Conservation (phyloP, 2,329 filamentous ascomycete species). For the Fusarium scirpi region DNA sequence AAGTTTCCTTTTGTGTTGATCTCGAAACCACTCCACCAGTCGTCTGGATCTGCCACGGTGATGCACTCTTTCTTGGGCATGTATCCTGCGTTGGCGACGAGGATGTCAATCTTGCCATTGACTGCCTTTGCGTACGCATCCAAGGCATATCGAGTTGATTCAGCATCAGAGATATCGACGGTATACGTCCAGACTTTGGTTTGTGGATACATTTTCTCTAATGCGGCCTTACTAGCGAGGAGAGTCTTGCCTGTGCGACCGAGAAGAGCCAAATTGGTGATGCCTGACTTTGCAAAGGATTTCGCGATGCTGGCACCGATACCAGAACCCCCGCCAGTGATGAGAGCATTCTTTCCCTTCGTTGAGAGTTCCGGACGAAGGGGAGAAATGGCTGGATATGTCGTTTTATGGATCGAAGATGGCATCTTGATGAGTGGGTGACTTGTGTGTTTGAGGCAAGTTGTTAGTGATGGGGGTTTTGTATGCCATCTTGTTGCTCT, state of each 20-base stretch:
- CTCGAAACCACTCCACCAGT: slow-evolving; percentile 48
- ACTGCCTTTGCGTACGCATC: slow-evolving; percentile 34
- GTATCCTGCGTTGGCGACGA: slow-evolving; percentile 51
- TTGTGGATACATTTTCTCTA: slow-evolving; percentile 64
- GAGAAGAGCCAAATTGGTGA: slow-evolving; percentile 54
- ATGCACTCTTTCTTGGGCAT: slow-evolving; percentile 32
- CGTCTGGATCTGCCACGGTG: slow-evolving; percentile 31
- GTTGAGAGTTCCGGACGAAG: slow-evolving; percentile 52
- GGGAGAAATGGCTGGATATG: slow-evolving; percentile 52
- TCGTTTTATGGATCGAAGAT: slow-evolving; percentile 31
- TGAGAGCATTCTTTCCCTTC: slow-evolving; percentile 65
- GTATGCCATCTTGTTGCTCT: accelerated
- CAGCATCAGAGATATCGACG: slow-evolving; percentile 49
- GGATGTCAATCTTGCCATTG: slow-evolving; percentile 53
- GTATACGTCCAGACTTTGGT: slow-evolving; percentile 58
- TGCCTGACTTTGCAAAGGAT: slow-evolving; percentile 61
- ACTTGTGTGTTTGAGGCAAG: not conserved
- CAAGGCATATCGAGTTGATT: slow-evolving; percentile 27
- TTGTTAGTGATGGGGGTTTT: not conserved
- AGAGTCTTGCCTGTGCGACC: slow-evolving; percentile 54
- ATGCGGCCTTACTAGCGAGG: slow-evolving; percentile 44
- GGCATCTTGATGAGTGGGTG: slow-evolving; percentile 15
- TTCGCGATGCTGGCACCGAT: slow-evolving; percentile 73
- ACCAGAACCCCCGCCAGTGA: slow-evolving; percentile 73
- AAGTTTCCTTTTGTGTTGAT: slow-evolving; percentile 49